Evolutionary conservation across 2,329 filamentous ascomycete genomes (phyloP).

Genomic region (Trichoderma asperellum): DNA sequence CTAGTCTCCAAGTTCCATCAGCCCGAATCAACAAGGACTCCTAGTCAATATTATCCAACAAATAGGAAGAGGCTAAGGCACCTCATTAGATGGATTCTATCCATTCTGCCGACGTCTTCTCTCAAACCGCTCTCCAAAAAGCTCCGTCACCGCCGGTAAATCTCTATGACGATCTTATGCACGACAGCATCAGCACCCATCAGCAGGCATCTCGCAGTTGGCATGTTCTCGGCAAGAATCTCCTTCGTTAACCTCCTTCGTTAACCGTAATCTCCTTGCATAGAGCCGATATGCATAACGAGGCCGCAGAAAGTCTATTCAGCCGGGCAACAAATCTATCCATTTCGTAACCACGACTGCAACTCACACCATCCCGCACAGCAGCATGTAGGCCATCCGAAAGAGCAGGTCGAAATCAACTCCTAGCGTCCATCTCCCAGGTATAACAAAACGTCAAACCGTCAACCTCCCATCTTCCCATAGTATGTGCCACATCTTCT

Average conservation of each 20-base stretch:
- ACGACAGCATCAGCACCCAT: background rate
- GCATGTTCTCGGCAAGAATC: background rate
- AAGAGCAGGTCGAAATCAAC: background rate
- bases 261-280: background rate
- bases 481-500: slow-evolving; percentile 10
- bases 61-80: background rate
- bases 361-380: background rate
- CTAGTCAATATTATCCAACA: background rate
- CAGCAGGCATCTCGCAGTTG: background rate
- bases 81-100: background rate
- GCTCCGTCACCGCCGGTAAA: background rate
- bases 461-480: background rate
- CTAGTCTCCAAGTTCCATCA: background rate
- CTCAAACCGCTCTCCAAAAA: background rate
- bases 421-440: background rate
- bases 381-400: background rate
- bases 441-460: background rate
- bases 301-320: background rate
- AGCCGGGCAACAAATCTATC: background rate
- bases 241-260: background rate
- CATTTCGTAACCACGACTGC: background rate
- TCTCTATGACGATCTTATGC: background rate
- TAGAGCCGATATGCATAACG: slow-evolving; percentile 17
- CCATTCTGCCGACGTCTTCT: background rate
- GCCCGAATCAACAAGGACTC: background rate